Base-by-base conservation (phyloP, 1,284 basidiomycete species). In the Apiotrichum veenhuisii region DNA sequence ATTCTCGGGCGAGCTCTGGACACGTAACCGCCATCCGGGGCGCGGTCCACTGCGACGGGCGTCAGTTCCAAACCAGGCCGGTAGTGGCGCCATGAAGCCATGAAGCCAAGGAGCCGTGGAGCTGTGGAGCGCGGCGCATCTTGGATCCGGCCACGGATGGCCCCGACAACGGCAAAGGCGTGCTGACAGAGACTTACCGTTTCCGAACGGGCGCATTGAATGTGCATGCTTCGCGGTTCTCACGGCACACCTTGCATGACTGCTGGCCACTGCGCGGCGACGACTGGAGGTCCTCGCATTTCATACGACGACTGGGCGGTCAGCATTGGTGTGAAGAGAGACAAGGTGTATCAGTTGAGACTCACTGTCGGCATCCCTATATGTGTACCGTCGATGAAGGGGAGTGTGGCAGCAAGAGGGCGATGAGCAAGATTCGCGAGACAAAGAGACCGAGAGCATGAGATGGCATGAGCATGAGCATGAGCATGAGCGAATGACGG, bases 141-240 rank as follows among this genome's bases (percentile, higher is more conserved):
- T n/a, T n/a, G n/a, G n/a, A n/a, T n/a, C n/a, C n/a, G n/a, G n/a
- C n/a, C n/a, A n/a, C n/a, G n/a, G n/a, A n/a, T n/a, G n/a, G n/a
- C n/a, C n/a, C n/a, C n/a, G n/a, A n/a, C n/a, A n/a, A n/a, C n/a
- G n/a, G n/a, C n/a, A n/a, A n/a, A n/a, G n/a, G n/a, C n/a, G n/a
- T n/a, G n/a, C n/a, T n/a, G n/a, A n/a, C n/a, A n/a, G n/a, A n/a
- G n/a, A 49, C 62, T 54, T 30, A 67, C 68, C 68, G 58, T 48
- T 68, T 68, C 26, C 62, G 55, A 1, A 67, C 62, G 3, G 66
- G 66, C 8, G 61, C 58, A 5, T 59, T 57, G 41, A 67, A 70
- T 14, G 52, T 60, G 54, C 68, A 70, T 26, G 56, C 49, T 41
- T 62, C 57, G 15, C 54, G 53, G 30, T 54, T 54, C 34, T 70